phyloP scores from a whole-genome alignment of 2,329 filamentous ascomycete genomes.

The Neonectria faginata region DNA sequence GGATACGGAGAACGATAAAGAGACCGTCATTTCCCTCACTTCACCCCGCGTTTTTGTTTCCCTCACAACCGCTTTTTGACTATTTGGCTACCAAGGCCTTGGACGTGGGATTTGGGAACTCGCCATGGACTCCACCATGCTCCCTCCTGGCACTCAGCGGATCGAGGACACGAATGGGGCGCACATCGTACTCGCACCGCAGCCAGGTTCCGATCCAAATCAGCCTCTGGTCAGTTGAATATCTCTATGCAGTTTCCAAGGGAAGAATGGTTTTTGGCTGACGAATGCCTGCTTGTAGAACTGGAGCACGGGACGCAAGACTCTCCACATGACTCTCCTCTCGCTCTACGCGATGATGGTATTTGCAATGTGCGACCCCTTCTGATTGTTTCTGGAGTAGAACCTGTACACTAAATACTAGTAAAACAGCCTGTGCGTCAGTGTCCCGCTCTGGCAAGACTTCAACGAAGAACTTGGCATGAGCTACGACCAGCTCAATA shows the following conservation, averaged over 20 bases:
- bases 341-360: conserved; percentile 37
- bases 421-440: conserved; percentile 29
- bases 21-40: background rate
- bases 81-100: background rate
- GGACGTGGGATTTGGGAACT: too few relatives aligned
- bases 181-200: conserved; percentile 32
- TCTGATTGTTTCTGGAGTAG: background rate
- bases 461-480: conserved; percentile 36
- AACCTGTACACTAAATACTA: background rate
- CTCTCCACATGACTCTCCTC: conserved; percentile 24
- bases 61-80: background rate
- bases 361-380: conserved; percentile 32
- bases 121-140: background rate
- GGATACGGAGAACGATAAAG: background rate
- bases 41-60: background rate
- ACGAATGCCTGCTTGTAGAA: conserved; percentile 11
- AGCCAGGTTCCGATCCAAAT: conserved; percentile 36
- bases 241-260: too few relatives aligned
- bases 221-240: conserved; percentile 31
- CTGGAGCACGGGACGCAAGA: conserved; percentile 35
- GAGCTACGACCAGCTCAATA: conserved; percentile 41
- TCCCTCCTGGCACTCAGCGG: conserved; percentile 35
- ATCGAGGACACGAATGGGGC: conserved; percentile 32
- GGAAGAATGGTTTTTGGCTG: background rate
- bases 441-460: conserved; percentile 36